Conservation (phyloP, 176 grass and related monocot genomes). For the Rhipidocladum racemiflorum region DNA sequence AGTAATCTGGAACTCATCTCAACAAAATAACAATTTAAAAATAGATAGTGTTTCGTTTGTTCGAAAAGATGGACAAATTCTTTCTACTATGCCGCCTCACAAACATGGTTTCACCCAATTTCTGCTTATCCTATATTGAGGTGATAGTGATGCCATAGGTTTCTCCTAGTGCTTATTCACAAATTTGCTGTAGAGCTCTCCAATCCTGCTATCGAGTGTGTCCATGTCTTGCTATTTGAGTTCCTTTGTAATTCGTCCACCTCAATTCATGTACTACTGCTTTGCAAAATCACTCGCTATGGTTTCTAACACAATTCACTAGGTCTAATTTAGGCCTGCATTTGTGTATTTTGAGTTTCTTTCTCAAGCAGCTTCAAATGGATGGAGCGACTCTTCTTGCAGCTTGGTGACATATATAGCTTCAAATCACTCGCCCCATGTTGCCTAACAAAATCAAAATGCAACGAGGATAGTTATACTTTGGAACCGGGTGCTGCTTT, state of each 20-base stretch:
- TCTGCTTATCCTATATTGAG: background rate
- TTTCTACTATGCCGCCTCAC: background rate
- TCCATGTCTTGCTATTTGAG: background rate
- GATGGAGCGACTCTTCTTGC: background rate
- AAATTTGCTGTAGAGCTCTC: background rate
- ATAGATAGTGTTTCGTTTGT: background rate
- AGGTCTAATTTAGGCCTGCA: background rate
- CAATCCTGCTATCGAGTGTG: background rate
- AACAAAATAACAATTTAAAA: too few relatives aligned
- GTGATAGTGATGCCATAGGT: background rate
- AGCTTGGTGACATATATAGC: constrained; percentile 1
- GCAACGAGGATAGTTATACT: background rate
- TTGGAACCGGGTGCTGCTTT: constrained; percentile 22
- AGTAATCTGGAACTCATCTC: too few relatives aligned
- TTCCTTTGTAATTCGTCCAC: background rate
- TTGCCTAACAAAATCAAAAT: background rate
- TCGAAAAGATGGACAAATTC: background rate
- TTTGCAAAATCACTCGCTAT: background rate
- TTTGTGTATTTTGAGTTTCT: background rate
- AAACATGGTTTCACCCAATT: background rate
- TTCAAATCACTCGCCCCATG: background rate
- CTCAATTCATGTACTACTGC: background rate
- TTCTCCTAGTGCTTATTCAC: background rate
- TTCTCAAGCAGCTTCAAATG: background rate
- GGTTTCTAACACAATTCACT: background rate